These are phyloP conservation scores for Colletotrichum tropicicola DNA, from an alignment of 2,329 filamentous ascomycete species.

Conservation along the genomic window DNA sequence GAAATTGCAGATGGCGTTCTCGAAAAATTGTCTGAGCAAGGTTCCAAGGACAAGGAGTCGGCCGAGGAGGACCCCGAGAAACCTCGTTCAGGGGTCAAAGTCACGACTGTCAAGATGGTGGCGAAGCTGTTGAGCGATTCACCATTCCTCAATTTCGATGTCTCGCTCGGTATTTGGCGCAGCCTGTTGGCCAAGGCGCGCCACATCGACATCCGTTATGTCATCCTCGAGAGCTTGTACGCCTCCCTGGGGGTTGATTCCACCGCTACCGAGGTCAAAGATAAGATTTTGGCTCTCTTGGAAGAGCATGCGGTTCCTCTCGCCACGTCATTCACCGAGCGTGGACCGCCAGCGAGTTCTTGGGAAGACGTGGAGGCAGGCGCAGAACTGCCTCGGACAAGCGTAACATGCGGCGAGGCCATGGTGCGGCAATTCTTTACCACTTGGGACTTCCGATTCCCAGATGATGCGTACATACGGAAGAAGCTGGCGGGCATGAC, in stretches of 20 bases:
- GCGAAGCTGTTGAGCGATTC: conserved; percentile 8
- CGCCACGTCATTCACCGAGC: background rate
- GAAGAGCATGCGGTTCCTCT: background rate
- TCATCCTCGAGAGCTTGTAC: conserved; percentile 7
- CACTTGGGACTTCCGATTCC: background rate
- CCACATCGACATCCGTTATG: conserved; percentile 9
- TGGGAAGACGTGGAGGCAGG: background rate
- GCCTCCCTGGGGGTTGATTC: background rate
- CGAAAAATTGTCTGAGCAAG: background rate
- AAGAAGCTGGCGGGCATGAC: background rate
- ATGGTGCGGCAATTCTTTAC: background rate
- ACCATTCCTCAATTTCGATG: background rate
- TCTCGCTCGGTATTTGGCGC: background rate
- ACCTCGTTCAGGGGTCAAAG: background rate
- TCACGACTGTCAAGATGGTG: conserved; percentile 17
- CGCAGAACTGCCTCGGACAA: background rate
- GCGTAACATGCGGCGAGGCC: background rate
- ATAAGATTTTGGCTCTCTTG: background rate
- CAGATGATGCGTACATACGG: background rate
- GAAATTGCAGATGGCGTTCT: background rate
- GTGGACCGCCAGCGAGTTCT: background rate
- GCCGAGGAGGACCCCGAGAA: background rate
- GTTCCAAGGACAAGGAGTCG: background rate
- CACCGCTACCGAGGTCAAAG: background rate
- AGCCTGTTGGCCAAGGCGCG: background rate